Evolutionary conservation across 371 early-diverging fungal species (phyloP), one percentile per base, ranked within the genome.

Genomic region (Syncephalastrum racemosum): DNA sequence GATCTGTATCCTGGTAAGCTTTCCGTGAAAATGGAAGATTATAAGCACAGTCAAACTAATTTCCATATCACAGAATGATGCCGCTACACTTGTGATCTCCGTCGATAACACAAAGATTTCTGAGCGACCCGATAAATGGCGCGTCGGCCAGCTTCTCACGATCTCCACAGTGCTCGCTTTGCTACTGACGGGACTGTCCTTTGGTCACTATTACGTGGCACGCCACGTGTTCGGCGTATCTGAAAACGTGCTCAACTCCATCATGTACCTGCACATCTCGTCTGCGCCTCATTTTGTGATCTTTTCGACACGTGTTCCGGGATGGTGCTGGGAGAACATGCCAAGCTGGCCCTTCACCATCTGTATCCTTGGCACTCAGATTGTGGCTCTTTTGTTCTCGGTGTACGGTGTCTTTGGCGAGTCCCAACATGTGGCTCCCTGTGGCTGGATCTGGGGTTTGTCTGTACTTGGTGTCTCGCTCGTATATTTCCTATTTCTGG

Each of bases 211-310:
- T 68, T 95, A 87, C 57, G 68, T 88, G 49, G 90, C 86, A 58
- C 76, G 79, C 54, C 80, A 87, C 60, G 79, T 79, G n/a, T 88
- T 86, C 72, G 56, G 75, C 42, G 77, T 80, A 23, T 54, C 61
- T 47, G 41, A 53, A 7, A 64, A 72, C 23, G 73, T 77, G 44
- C 60, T 91, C 58, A 83, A 90, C 61, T 83, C 92, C 44, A 90
- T 95, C 79, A 92, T 94, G 86, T 94, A 94, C 70, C 78, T 93
- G 50, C 90, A 95, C 58, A 89, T 95, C 54, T 93, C 93, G 13
- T 93, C 90, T 14, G 84, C 84, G 12, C 95, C 95, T 40, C 95
- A 95, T 71, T 95, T 95, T 76, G 85, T 92, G 47, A 94, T 95
- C 71, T 95, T 94, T 70, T 92, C 92, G 36, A 94, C 94, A 19